Evolutionary conservation across 2,329 filamentous ascomycete species (phyloP).

Genomic region (Alternaria sp.): DNA sequence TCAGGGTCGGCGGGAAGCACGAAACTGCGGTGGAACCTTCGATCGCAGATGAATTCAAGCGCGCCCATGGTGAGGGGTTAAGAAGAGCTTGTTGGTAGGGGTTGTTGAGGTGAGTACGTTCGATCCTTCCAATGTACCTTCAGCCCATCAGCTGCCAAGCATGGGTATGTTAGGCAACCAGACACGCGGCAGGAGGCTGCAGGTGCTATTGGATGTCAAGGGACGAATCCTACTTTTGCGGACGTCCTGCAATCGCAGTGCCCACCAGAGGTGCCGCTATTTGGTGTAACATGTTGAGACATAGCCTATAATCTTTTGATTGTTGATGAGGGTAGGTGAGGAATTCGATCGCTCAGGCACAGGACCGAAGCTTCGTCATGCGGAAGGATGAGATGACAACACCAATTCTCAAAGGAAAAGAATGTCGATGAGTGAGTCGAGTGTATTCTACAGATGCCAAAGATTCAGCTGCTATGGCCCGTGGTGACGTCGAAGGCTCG

Average conservation of each 20-base stretch:
- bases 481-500: background rate
- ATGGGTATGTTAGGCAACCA: background rate
- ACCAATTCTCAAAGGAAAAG: background rate
- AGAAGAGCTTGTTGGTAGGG: background rate
- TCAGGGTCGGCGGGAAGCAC: constrained; percentile 31
- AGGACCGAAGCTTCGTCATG: background rate
- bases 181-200: background rate
- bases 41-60: constrained; percentile 39
- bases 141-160: background rate
- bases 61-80: constrained; percentile 18
- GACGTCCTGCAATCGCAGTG: background rate
- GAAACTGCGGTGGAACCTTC: constrained; percentile 35
- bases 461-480: background rate
- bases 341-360: too few species aligned
- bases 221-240: background rate
- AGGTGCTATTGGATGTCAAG: background rate
- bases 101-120: background rate
- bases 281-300: background rate
- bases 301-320: background rate
- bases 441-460: background rate
- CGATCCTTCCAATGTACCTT: background rate
- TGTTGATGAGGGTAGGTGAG: background rate
- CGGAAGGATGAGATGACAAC: background rate
- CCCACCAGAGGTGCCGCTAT: too few species aligned
- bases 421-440: background rate